phyloP scores from a whole-genome alignment of 2,329 filamentous ascomycete genomes.

The Knufia fluminis region DNA sequence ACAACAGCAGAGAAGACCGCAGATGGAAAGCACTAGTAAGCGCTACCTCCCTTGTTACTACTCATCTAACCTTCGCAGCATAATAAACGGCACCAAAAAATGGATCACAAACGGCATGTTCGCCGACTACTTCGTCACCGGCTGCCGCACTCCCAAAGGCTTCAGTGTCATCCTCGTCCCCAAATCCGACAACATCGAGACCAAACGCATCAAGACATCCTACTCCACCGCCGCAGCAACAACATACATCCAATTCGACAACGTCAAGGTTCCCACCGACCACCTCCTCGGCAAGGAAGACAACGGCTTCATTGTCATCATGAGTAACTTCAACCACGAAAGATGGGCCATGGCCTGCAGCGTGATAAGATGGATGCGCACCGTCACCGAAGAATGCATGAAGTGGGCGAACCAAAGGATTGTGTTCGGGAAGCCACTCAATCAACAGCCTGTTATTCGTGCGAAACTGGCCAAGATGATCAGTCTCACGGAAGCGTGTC shows the following conservation, averaged over 20 bases:
- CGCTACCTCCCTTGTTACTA: background rate
- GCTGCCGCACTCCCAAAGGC: constrained; percentile 60
- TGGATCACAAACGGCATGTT: constrained; percentile 71
- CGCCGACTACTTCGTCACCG: constrained; percentile 60
- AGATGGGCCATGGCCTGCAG: constrained; percentile 59
- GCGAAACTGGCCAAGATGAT: constrained; percentile 62
- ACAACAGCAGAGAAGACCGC: constrained; percentile 55
- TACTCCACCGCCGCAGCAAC: constrained; percentile 59
- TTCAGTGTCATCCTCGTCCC: constrained; percentile 62
- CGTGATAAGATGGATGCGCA: constrained; percentile 51
- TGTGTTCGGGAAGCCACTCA: constrained; percentile 58
- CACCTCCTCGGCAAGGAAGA: constrained; percentile 64
- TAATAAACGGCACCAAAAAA: constrained; percentile 67
- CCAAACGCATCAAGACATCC: constrained; percentile 57
- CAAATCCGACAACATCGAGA: constrained; percentile 56
- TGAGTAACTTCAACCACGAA: constrained; percentile 77
- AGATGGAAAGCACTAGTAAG: constrained; percentile 55
- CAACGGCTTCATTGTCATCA: constrained; percentile 63
- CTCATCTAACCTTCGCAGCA: background rate
- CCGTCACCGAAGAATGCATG: constrained; percentile 54
- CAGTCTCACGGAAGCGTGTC: constrained; percentile 58
- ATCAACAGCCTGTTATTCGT: constrained; percentile 66
- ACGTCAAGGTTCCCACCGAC: constrained; percentile 60
- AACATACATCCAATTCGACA: constrained; percentile 66
- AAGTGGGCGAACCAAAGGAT: constrained; percentile 76